Evolutionary conservation across 2,329 filamentous ascomycete species (phyloP), one percentile per base, ranked within the genome.

Genomic region (Penicillium palitans): DNA sequence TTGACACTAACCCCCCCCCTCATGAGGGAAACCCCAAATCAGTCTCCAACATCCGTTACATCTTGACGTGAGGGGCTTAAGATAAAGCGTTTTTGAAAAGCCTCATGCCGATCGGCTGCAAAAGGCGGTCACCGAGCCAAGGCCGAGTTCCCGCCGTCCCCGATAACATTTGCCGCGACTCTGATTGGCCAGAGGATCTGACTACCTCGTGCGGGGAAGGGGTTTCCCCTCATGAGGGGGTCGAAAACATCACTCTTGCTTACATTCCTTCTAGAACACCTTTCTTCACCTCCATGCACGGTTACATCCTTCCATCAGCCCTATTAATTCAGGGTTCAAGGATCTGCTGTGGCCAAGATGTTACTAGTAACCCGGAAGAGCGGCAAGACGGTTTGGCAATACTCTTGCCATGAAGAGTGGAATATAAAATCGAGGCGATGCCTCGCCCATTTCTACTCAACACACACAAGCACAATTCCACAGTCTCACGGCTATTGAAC

Each of bases 191-290:
- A 15, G 4, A 13, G 21, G 17, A 17, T 15, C 7, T 17, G 21
- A 25, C 21, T 1, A 8, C n/a, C 29, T 33, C 24, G 41, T 49
- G 52, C 52, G 40, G 45, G n/a, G 57, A 25, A 25, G 15, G 4
- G 15, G 5, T 19, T 47, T 44, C 57, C 40, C 57, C 57, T 59
- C 57, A 52, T 52, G 57, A 59, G 57, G 57, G 35, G 57, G 4
- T 31, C 8, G 17, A n/a, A 48, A 27, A 12, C 44, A 35, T 55
- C 3, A 29, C 27, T 29, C 9, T n/a, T 33, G 33, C 35, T 39
- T n/a, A 13, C 25, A 17, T 47, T 35, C 10, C 25, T 39, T 55
- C 25, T 55, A 47, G 29, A 31, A 31, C 29, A 31, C 29, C 29
- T 31, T 31, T 31, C 3, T 31, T 31, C 29, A 31, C 29, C 29